Percentiles rank a stretch among this genome's conserved stretches.
These are phyloP conservation scores for Nadsonia commutata DNA, from an alignment of 1,139 yeast genomes.

Conservation along the genomic window DNA sequence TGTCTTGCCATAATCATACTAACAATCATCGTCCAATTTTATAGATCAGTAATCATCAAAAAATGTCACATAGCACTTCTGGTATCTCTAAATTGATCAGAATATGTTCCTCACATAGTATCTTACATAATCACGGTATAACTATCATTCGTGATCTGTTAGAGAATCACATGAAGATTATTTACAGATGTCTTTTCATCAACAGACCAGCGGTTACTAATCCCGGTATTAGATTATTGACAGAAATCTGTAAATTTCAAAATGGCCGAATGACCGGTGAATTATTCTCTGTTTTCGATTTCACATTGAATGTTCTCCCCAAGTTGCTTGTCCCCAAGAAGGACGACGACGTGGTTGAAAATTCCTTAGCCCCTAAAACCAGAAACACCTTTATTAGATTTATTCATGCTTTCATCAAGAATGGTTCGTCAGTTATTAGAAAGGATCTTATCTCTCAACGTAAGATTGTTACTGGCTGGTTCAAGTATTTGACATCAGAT, in stretches of 20 bases:
- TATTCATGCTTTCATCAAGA: conserved; percentile 39
- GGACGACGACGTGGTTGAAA: conserved; percentile 29
- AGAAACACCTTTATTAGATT: conserved; percentile 47
- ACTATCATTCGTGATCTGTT: conserved; percentile 25
- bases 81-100: neutral
- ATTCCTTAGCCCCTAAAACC: conserved; percentile 25
- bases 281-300: conserved; percentile 52
- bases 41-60: neutral
- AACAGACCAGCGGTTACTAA: conserved; percentile 45
- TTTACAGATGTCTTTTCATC: conserved; percentile 55
- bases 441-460: conserved; percentile 48
- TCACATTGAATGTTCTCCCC: conserved; percentile 45
- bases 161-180: conserved; percentile 40
- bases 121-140: neutral
- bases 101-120: neutral
- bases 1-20: too few species aligned
- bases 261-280: conserved; percentile 39
- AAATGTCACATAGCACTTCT: neutral
- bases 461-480: conserved; percentile 46
- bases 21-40: neutral
- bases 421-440: conserved; percentile 38
- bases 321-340: conserved; percentile 41
- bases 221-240: conserved; percentile 44
- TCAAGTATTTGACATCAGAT: conserved; percentile 44
- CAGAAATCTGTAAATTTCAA: conserved; percentile 35